These are phyloP conservation scores for Cladosporium oxysporum DNA, from an alignment of 2,329 filamentous ascomycete genomes.

Conservation along the genomic window DNA sequence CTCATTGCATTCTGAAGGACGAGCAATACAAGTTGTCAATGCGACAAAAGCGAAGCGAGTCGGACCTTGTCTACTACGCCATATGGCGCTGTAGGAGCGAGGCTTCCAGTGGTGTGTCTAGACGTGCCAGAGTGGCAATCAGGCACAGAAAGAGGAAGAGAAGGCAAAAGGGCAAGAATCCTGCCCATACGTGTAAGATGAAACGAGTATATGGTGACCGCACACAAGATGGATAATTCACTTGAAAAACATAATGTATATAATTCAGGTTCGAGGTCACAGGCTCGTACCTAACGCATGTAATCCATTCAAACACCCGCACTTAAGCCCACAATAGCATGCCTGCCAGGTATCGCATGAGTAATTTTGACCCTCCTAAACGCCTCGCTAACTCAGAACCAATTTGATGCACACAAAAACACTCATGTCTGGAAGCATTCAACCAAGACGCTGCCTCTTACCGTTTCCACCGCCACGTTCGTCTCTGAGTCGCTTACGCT, in stretches of 20 bases:
- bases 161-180: background rate
- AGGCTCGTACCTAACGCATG: background rate
- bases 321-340: slow-evolving; percentile 2
- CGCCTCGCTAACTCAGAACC: slow-evolving; percentile 19
- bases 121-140: background rate
- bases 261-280: background rate
- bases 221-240: background rate
- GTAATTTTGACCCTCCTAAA: background rate
- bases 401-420: slow-evolving; percentile 15
- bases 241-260: slow-evolving; percentile 12
- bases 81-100: background rate
- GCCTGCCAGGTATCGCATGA: slow-evolving; percentile 19
- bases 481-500: slow-evolving; percentile 41
- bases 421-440: slow-evolving; percentile 21
- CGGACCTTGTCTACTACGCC: background rate
- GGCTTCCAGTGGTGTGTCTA: too few relatives aligned
- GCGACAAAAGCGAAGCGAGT: background rate
- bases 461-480: slow-evolving; percentile 28
- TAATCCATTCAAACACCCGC: background rate
- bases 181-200: background rate
- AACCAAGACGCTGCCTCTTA: slow-evolving; percentile 31
- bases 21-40: background rate
- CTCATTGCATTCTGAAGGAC: background rate
- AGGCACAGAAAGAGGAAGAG: background rate
- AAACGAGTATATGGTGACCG: background rate